phyloP scores from a whole-genome alignment of 352 stramenopile species.

The Phytophthora multivora region DNA sequence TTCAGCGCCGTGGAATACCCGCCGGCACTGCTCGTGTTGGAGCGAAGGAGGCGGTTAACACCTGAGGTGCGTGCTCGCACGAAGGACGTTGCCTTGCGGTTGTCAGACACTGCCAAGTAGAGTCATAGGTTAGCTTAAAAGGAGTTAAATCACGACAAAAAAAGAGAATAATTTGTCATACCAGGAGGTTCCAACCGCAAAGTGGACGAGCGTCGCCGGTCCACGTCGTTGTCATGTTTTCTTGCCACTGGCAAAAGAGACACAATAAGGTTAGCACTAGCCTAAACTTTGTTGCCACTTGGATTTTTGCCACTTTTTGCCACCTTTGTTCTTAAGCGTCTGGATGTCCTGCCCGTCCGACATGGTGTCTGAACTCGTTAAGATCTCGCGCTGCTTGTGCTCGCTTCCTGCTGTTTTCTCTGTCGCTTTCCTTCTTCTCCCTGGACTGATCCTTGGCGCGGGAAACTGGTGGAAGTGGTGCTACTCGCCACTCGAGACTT shows the following conservation, averaged over 20 bases:
- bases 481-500: conserved; percentile 7
- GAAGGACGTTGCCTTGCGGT: conserved; percentile 55
- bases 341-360: conserved; percentile 47
- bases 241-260: conserved; percentile 40
- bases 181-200: conserved; percentile 59
- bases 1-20: conserved; percentile 9
- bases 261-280: conserved; percentile 19
- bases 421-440: not conserved
- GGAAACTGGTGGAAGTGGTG: conserved; percentile 9
- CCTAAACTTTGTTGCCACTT: conserved; percentile 2
- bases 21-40: conserved; percentile 41
- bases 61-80: conserved; percentile 62
- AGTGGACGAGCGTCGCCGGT: conserved; percentile 62
- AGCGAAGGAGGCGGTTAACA: conserved; percentile 62
- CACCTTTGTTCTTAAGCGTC: conserved; percentile 65
- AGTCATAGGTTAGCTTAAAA: not conserved
- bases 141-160: not conserved
- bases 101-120: conserved; percentile 43
- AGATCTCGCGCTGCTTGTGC: not conserved
- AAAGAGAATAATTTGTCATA: conserved; percentile 20
- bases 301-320: not conserved
- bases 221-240: conserved; percentile 70
- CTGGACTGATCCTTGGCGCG: not conserved
- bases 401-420: not conserved
- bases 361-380: conserved; percentile 24